phyloP scores from a whole-genome alignment of 1,284 basidiomycete genomes.

The Salmacisia buchloeana region DNA sequence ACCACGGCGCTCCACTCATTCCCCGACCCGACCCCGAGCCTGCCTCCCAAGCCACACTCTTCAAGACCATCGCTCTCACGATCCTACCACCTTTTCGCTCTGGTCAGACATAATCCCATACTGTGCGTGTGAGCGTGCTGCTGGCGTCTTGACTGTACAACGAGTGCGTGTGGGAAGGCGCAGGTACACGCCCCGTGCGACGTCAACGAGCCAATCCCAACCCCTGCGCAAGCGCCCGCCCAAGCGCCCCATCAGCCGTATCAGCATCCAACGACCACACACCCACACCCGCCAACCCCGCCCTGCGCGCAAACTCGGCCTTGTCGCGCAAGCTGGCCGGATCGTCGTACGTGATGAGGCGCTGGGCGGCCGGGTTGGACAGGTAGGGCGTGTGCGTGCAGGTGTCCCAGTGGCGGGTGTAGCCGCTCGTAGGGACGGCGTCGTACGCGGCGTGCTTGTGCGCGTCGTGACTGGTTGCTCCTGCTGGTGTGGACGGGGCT shows the following conservation, averaged over 20 bases:
- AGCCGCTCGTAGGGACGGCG: conserved; percentile 20
- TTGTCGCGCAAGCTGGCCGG: conserved; percentile 36
- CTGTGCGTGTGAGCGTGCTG: too few species aligned
- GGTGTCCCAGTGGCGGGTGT: conserved; percentile 38
- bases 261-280: conserved; percentile 42
- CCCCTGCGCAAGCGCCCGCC: conserved; percentile 13
- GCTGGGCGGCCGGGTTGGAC: conserved; percentile 22
- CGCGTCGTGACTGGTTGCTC: too few species aligned
- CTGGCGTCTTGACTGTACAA: too few species aligned
- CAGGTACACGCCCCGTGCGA: too few species aligned
- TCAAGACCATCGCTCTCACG: too few species aligned
- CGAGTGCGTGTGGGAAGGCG: too few species aligned
- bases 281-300: conserved; percentile 33
- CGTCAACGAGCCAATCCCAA: not conserved
- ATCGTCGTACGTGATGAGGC: conserved; percentile 42
- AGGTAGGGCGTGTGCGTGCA: conserved; percentile 41
- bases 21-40: too few species aligned
- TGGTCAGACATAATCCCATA: too few species aligned
- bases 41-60: too few species aligned
- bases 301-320: conserved; percentile 27
- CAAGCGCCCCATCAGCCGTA: conserved; percentile 24
- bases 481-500: too few species aligned
- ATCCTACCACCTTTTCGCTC: too few species aligned
- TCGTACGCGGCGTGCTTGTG: conserved; percentile 21
- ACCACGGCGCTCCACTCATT: too few species aligned